Evolutionary conservation across 129 eudicot species (phyloP), one percentile per base, ranked within the genome.

Genomic region (Calendula officinalis): DNA sequence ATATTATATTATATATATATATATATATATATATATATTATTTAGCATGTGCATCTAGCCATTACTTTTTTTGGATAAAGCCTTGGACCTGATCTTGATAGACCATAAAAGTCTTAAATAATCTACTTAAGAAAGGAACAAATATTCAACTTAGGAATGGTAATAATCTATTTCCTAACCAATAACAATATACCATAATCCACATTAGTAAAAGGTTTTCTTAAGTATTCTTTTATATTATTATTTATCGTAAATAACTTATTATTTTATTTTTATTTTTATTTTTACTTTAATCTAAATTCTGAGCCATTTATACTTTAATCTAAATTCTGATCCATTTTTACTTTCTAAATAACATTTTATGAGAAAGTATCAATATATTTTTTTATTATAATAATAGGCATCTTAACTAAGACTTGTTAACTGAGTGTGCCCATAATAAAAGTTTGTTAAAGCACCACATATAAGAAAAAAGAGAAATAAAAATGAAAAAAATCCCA

Each of bases 401-500:
- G 58, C 11, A 52, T 27, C 32, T 13, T 53, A 55, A 55, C 9
- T 14, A 16, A 61, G 35, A 52, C 47, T 71, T 55, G 43, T 52
- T 30, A 41, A 56, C 37, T 48, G 60, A 66, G 68, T 66, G 58
- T 73, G 59, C 11, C 60, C 67, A 46, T 64, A 27, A 22, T 15
- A 44, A 54, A 57, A 75, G 77, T 75, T 75, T 60, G 88, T 72
- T 79, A 75, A 78, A 82, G 82, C 45, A 56, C 40, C 88, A 75
- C 79, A 62, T 67, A 51, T 60, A 70, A 81, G 63, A 53, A 56
- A 56, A 65, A 35, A 30, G 32, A 73, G 30, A 13, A 40, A 41
- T 12, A 58, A 22, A 22, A 22, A 0, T 22, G 2, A 22, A 22
- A 22, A 22, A 22, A 22, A 0, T 22, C 30, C 30, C 30, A 22